Conservation (phyloP, 75 land plant genomes). For the Adiantum capillusveneris region DNA sequence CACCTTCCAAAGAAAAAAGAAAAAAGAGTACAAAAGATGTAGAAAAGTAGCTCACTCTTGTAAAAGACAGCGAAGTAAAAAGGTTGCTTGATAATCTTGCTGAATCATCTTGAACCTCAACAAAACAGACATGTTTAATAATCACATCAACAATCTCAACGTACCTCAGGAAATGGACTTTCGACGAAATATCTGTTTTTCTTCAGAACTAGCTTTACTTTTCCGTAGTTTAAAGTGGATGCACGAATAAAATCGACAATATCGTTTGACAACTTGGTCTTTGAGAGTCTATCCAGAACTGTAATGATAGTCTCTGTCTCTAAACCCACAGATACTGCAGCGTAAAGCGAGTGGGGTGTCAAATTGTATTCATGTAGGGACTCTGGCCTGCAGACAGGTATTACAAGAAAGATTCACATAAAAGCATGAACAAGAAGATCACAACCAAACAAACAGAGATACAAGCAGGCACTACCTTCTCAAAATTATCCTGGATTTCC, state of each 20-base stretch:
- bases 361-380: slow-evolving; percentile 95
- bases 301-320: slow-evolving; percentile 89
- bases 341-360: slow-evolving; percentile 94
- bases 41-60: too few species aligned
- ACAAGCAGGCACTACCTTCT: too few species aligned
- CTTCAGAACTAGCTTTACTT: slow-evolving; percentile 96
- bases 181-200: slow-evolving; percentile 92
- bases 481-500: too few species aligned
- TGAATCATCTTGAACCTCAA: too few species aligned
- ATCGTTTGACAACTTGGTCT: slow-evolving; percentile 87
- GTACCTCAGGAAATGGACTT: slow-evolving; percentile 90
- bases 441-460: too few species aligned
- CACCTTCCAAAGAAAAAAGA: too few species aligned
- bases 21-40: too few species aligned
- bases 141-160: slow-evolving; percentile 1
- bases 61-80: too few species aligned
- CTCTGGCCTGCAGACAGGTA: slow-evolving; percentile 60
- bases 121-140: too few species aligned
- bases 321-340: slow-evolving; percentile 97
- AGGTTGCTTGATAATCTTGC: too few species aligned
- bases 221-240: slow-evolving; percentile 94
- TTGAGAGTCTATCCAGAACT: slow-evolving; percentile 79
- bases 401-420: not conserved
- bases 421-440: not conserved
- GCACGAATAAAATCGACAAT: slow-evolving; percentile 84